phyloP scores from a whole-genome alignment of 768 basidiomycete species.

The Lactifluus pinguis region DNA sequence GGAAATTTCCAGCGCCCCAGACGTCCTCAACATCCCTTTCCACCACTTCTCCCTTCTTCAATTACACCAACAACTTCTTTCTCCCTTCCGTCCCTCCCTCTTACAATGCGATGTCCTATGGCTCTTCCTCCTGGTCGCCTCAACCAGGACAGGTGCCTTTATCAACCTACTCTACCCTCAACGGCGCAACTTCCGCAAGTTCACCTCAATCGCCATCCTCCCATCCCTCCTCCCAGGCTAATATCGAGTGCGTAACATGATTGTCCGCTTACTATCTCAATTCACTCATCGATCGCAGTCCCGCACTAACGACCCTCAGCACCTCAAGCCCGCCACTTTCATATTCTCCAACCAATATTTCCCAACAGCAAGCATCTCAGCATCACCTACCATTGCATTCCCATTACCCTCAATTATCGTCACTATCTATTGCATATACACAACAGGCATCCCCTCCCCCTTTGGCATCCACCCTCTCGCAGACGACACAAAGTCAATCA shows the following conservation, averaged over 20 bases:
- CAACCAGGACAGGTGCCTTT: conserved; percentile 42
- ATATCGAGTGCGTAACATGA: conserved; percentile 16
- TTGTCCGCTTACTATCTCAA: background rate
- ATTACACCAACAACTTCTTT: conserved; percentile 31
- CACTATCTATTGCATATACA: conserved; percentile 26
- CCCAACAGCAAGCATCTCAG: conserved; percentile 36
- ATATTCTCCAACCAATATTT: conserved; percentile 26
- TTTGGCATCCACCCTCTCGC: conserved; percentile 11
- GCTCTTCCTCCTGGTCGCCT: conserved; percentile 39
- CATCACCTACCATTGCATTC: conserved; percentile 33
- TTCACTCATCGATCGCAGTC: conserved; percentile 22
- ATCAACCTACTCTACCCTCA: conserved; percentile 68
- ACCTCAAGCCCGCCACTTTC: conserved; percentile 11
- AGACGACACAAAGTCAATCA: conserved; percentile 13
- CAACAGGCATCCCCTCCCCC: conserved; percentile 14
- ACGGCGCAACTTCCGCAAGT: conserved; percentile 56
- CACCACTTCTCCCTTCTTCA: conserved; percentile 31
- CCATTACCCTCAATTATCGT: conserved; percentile 29
- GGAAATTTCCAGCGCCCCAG: conserved; percentile 27
- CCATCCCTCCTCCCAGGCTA: conserved; percentile 26
- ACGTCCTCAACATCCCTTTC: conserved; percentile 31
- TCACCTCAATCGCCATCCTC: conserved; percentile 29
- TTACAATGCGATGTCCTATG: conserved; percentile 48
- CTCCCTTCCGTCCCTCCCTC: conserved; percentile 34
- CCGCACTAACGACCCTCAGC: conserved; percentile 23